Base-by-base conservation (phyloP, 2,329 filamentous ascomycete genomes). In the Sporothrix protearum region DNA sequence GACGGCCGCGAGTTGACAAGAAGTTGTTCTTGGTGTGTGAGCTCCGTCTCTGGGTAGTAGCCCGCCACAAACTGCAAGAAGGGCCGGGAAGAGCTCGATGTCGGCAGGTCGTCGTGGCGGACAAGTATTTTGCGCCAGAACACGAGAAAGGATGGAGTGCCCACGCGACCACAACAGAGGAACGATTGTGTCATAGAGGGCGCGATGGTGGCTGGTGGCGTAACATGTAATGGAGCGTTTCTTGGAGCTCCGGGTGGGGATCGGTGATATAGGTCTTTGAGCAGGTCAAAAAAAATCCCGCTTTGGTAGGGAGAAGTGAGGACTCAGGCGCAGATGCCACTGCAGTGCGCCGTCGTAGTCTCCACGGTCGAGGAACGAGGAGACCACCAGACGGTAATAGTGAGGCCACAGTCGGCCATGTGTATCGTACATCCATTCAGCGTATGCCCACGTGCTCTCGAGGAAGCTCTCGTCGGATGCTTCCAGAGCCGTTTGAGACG, bases 111-210 rank as follows among this genome's bases (percentile, higher is more conserved):
- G 22, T 79, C 77, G 63, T 81, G 79, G 1, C 74, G 73, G 42
- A 83, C 72, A 14, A 86, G 79, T 3, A 80, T 76, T 30, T 78
- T 78, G 53, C 86, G 83, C 86, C 86, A 88, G n/a, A 75, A 75
- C 74, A 10, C 77, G 79, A 7, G 86, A 86, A 19, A 83, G 73
- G 2, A 75, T 75, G 0, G 83, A 83, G 45, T 81, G 78, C 0
- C 86, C 86, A n/a, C 79, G 77, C 4, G 80, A 77, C 75, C 84
- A 88, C 1, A 88, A 79, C 68, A 82, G 77, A 2, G 86, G 85
- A n/a, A 88, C 80, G 8, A 88, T 71, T 25, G 79, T 77, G 74
- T 87, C 85, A 75, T 88, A 88, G 0, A 87, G 75, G 12, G 77
- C 74, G 55, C 81, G 84, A 61, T 84, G 80, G 2, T 76, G 76